A percentile compares a stretch with the other conserved stretches of the same genome.
Evolutionary conservation across 495 filamentous ascomycete species (phyloP).

Genomic region (Aeminium ludgeri): DNA sequence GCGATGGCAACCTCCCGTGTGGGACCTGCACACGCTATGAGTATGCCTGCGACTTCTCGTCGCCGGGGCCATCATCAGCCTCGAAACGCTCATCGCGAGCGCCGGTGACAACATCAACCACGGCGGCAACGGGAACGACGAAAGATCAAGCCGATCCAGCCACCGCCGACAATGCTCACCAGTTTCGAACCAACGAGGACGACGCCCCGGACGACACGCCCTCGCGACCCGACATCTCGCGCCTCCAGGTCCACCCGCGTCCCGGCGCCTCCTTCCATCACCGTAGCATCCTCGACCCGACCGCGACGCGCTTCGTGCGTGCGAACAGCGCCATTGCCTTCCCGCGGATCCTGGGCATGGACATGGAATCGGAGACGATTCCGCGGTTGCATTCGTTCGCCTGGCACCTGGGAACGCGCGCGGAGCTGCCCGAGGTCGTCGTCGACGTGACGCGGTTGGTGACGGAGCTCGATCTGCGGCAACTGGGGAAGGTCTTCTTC

Average conservation of each 20-base stretch:
- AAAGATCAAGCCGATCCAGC: no score
- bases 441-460: conserved; percentile 7
- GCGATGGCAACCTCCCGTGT: conserved; percentile 29
- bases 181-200: no score
- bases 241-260: no score
- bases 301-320: conserved; percentile 23
- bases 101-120: no score
- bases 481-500: conserved; percentile 27
- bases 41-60: no score
- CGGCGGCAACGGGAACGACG: no score
- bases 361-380: conserved; percentile 32
- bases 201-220: no score
- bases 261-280: conserved; percentile 15
- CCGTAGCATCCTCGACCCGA: conserved; percentile 19
- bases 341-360: conserved; percentile 32
- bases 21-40: conserved; percentile 30
- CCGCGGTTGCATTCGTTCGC: conserved; percentile 35
- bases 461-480: conserved; percentile 8
- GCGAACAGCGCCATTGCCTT: conserved; percentile 38
- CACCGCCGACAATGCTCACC: no score
- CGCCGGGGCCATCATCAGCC: no score
- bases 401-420: conserved; percentile 34
- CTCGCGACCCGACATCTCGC: no score
- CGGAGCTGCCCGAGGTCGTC: conserved; percentile 6
- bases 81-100: no score